These are phyloP conservation scores for Mycena chlorophos DNA, from an alignment of 768 basidiomycete genomes.

Conservation along the genomic window DNA sequence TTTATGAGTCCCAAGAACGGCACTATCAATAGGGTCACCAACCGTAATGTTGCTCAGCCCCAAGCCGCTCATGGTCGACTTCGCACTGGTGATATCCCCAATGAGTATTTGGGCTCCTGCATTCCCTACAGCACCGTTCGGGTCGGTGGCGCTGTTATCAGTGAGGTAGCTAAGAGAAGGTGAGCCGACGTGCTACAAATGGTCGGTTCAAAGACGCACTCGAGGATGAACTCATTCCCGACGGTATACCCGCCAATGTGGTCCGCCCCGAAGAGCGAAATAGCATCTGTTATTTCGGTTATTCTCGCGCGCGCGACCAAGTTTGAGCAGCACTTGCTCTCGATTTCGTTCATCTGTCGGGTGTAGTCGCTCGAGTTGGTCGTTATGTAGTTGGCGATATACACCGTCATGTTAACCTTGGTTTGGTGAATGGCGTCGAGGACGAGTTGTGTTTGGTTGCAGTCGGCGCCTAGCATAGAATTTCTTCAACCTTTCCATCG, in stretches of 20 bases:
- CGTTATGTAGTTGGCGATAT: too few relatives aligned
- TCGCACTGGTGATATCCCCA: conserved; percentile 66
- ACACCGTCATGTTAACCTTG: too few relatives aligned
- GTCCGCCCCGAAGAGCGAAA: neutral
- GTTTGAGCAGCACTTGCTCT: too few relatives aligned
- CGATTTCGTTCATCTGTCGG: too few relatives aligned
- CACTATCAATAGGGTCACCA: conserved; percentile 51
- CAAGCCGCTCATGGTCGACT: conserved; percentile 52
- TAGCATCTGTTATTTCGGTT: neutral
- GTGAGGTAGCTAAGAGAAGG: conserved; percentile 54
- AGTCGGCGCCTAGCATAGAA: conserved; percentile 53
- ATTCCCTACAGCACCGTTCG: conserved; percentile 62
- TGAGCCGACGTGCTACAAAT: neutral
- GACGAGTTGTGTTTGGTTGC: conserved; percentile 77
- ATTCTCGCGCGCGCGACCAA: too few relatives aligned
- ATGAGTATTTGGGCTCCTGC: conserved; percentile 64
- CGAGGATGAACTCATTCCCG: neutral
- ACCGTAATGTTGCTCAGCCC: conserved; percentile 65
- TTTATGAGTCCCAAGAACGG: neutral
- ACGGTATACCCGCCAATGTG: neutral
- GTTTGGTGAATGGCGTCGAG: conserved; percentile 36
- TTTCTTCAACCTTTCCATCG: neutral
- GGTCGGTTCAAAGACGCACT: too few relatives aligned
- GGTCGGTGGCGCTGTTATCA: conserved; percentile 46
- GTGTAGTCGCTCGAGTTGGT: too few relatives aligned